Evolutionary conservation across 495 filamentous ascomycete genomes (phyloP), one percentile per base, ranked within the genome.

Genomic region (Friedmanniomyces simplex): DNA sequence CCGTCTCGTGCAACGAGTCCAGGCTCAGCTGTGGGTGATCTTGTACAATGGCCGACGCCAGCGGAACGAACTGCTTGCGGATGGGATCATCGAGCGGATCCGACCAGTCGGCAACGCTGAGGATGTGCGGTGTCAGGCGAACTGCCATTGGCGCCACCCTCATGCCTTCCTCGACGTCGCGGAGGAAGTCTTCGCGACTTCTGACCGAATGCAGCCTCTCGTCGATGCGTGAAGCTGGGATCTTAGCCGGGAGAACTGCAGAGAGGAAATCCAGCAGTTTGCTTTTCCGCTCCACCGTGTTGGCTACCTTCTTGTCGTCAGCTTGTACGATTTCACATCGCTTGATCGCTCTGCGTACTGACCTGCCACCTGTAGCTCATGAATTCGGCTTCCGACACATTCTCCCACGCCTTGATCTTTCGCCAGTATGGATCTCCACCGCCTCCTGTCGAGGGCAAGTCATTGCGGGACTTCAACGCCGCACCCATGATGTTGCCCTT

Each of bases 51-150:
- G 70, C 56, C 3, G 78, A 79, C 30, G 67, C 69, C 51, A 79
- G 62, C 0, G 79, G 77, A 20, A 82, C 60, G 59, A 81, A 83
- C 55, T 83, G 79, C 14, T 69, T 65, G 7, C 76, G 70, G 8
- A 82, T 68, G 14, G 78, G 79, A 48, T 82, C 79, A 52, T 77
- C 73, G 13, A 78, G 70, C 12, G 80, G 75, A 50, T 78, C 69
- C 1, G 55, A 50, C 80, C 80, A 83, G 60, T 83, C 71, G 24
- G 81, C 72, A 5, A 72, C 66, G 47, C 73, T 75, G 21, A 81
- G 58, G 12, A 79, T 71, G 57, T 83, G 77, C 25, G 80, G 80
- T 43, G 79, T 81, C 10, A 72, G 53, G 18, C 79, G 73, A 46
- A 81, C 68, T 0, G 78, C 64, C 79, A 83, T 83, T 26, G 78